phyloP scores from a whole-genome alignment of 768 basidiomycete species.

The Phanerochaete carnosa region DNA sequence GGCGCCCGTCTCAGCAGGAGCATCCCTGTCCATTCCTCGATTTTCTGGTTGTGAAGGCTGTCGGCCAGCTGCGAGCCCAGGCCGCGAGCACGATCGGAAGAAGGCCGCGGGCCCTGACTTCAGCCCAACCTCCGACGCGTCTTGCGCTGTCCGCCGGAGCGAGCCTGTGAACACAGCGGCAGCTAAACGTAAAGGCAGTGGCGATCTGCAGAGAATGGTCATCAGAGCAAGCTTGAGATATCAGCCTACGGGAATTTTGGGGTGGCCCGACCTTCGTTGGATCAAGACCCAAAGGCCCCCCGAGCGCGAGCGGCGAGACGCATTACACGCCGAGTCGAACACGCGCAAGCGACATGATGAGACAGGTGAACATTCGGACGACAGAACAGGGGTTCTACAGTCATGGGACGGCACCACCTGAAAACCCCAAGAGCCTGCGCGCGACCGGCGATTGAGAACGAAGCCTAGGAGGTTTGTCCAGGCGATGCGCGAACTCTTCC shows the following conservation, averaged over 20 bases:
- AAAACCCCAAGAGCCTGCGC: neutral
- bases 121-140: neutral
- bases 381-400: neutral
- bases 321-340: neutral
- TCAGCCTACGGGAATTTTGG: neutral
- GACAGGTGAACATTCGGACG: neutral
- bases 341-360: neutral
- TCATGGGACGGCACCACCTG: conserved; percentile 1
- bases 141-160: neutral
- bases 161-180: neutral
- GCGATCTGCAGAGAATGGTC: neutral
- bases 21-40: neutral
- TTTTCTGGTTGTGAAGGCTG: neutral
- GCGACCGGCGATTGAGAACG: neutral
- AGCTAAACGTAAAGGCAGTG: too few relatives aligned
- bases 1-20: neutral
- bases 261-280: neutral
- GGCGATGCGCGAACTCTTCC: neutral
- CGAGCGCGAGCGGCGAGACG: neutral
- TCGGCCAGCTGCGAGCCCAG: neutral
- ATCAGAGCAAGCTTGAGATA: neutral
- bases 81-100: neutral
- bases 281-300: neutral
- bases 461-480: neutral
- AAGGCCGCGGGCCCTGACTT: neutral